A percentile compares a stretch with the other conserved stretches of the same genome.
Evolutionary conservation across 2,329 filamentous ascomycete genomes (phyloP).

Genomic region (Trichophaea hybrida): DNA sequence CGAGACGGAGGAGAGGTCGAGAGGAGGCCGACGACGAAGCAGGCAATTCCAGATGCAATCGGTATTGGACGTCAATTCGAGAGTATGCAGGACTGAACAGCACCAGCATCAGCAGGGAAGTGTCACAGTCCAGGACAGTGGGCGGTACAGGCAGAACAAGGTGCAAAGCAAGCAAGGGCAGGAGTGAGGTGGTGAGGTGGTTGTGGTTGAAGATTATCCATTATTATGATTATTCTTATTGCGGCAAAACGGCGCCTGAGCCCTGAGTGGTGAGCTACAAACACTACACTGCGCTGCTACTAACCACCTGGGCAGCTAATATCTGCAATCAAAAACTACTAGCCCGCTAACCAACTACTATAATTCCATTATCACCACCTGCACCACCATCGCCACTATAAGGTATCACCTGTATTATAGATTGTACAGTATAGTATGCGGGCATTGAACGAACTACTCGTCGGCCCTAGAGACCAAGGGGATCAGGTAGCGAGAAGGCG

Average conservation of each 20-base stretch:
- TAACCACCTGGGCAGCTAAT: background rate
- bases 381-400: background rate
- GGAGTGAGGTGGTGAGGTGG: background rate
- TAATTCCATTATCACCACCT: background rate
- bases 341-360: background rate
- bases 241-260: background rate
- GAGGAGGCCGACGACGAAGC: background rate
- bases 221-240: slow-evolving; percentile 1
- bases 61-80: slow-evolving; percentile 2
- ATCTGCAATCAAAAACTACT: background rate
- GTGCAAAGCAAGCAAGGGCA: background rate
- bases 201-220: background rate
- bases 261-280: too few species aligned
- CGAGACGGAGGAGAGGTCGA: background rate
- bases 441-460: background rate
- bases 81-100: slow-evolving; percentile 1
- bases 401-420: background rate
- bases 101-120: slow-evolving; percentile 3
- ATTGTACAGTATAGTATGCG: background rate
- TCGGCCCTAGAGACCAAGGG: background rate
- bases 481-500: background rate
- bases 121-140: background rate
- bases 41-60: slow-evolving; percentile 4
- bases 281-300: too few species aligned
- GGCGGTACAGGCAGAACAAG: background rate